Evolutionary conservation across 2,329 filamentous ascomycete species (phyloP), one percentile per base, ranked within the genome.

Genomic region (Emergomyces pasteurianus): DNA sequence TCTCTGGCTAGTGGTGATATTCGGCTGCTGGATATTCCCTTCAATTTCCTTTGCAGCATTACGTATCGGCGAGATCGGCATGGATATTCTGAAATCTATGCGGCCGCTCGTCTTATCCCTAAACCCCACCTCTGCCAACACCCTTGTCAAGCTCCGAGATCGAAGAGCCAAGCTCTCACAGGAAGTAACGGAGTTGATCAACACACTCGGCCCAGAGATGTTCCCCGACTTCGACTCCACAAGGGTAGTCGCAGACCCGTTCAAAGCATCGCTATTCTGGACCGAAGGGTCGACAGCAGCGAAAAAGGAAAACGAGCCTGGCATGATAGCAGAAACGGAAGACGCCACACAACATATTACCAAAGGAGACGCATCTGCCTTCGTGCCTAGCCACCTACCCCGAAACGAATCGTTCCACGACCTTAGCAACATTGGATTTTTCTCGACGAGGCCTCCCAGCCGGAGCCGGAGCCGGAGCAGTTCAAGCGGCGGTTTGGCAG

Each of bases 41-140:
- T 83, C 86, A 28, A 88, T 96, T 67, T 96, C 92, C 0, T 96
- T 95, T 73, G 92, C 91, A 4, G 90, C 94, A 7, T 85, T 99
- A 58, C 87, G 94, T 12, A 95, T 97, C 66, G 94, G 94, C 54
- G 94, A 99, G 76, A 87, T 95, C n/a, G 94, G 92, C 58, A 96
- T 99, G 91, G 94, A 99, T 71, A 96, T 99, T 60, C 79, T 94
- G 77, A 99, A 97, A 76, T 97, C 92, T 0, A 82, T 99, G 18
- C 85, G 90, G 10, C 94, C 94, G 6, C 83, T 99, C 10, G 79
- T 95, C 53, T 80, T 96, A 40, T 94, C 89, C 65, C 81, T 97
- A 69, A 88, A 88, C 68, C 94, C 94, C 1, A 85, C 86, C 4
- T 92, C 89, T 1, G 87, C 86, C 72, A 95, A 92, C 76, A 90